Evolutionary conservation across 495 filamentous ascomycete species (phyloP).

Genomic region (Hypoxylon subgilvum): DNA sequence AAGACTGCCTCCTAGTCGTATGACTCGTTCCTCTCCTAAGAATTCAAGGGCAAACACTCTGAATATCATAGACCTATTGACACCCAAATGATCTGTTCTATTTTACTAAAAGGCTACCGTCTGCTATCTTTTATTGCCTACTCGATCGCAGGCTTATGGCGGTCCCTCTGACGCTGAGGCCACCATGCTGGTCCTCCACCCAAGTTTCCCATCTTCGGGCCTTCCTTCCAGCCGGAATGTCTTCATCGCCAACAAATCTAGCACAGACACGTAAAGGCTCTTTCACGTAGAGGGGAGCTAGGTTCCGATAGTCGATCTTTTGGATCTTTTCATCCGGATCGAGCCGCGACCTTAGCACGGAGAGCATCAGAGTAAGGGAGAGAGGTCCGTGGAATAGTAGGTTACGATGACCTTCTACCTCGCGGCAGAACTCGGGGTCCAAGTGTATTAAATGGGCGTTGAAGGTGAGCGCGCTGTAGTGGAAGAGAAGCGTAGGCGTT

Average conservation of each 20-base stretch:
- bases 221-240: not conserved
- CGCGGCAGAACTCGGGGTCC: conserved; percentile 71
- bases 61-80: too few relatives aligned
- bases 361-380: conserved; percentile 74
- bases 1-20: too few relatives aligned
- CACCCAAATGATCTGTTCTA: too few relatives aligned
- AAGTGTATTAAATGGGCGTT: conserved; percentile 88
- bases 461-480: conserved; percentile 84
- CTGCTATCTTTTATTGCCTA: not conserved
- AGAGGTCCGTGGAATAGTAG: conserved; percentile 88
- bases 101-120: not conserved
- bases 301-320: conserved; percentile 75
- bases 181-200: conserved; percentile 66
- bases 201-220: conserved; percentile 63
- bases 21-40: too few relatives aligned
- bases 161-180: conserved; percentile 66
- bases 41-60: too few relatives aligned
- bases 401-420: conserved; percentile 73
- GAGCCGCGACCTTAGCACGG: conserved; percentile 62
- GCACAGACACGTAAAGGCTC: conserved; percentile 69
- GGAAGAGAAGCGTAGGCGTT: conserved; percentile 71
- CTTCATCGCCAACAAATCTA: not conserved
- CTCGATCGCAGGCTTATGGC: conserved; percentile 12
- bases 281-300: conserved; percentile 79
- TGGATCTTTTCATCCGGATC: conserved; percentile 15